Evolutionary conservation across 495 filamentous ascomycete species (phyloP).

Genomic region (Talaromyces adpressus): DNA sequence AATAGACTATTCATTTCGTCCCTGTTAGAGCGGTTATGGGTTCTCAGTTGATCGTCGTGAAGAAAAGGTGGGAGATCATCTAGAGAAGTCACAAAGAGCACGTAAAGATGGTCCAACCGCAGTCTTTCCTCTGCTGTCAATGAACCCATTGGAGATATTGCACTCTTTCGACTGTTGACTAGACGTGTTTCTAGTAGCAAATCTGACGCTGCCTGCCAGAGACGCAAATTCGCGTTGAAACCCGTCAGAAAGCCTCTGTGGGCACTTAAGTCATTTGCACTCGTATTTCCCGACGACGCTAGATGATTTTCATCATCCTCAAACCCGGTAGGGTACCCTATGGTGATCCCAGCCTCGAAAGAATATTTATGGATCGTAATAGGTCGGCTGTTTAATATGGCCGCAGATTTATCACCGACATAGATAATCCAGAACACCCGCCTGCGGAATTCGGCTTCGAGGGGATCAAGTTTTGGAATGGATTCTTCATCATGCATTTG

Average conservation of each 20-base stretch:
- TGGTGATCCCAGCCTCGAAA: conserved; percentile 21
- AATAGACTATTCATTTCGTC: conserved; percentile 3
- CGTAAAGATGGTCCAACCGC: conserved; percentile 15
- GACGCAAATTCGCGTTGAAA: conserved; percentile 18
- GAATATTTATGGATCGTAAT: conserved; percentile 23
- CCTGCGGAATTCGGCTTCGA: conserved; percentile 21
- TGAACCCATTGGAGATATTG: background rate
- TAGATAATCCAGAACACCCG: conserved; percentile 25
- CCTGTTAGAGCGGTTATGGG: background rate
- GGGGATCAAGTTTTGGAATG: conserved; percentile 12
- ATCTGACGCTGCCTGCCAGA: conserved; percentile 18
- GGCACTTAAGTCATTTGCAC: conserved; percentile 7
- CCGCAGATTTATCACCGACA: conserved; percentile 24
- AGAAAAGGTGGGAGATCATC: conserved; percentile 14
- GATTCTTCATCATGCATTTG: conserved; percentile 24
- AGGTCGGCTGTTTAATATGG: conserved; percentile 20
- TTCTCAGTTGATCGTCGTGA: conserved; percentile 11
- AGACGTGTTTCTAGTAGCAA: conserved; percentile 16
- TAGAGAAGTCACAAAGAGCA: conserved; percentile 17
- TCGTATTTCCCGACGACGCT: conserved; percentile 9
- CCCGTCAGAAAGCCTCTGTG: conserved; percentile 13
- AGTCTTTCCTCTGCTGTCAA: conserved; percentile 12
- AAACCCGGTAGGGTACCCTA: conserved; percentile 17
- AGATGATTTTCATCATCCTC: conserved; percentile 10
- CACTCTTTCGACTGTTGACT: conserved; percentile 8